Conservation (phyloP, 2,329 filamentous ascomycete species). For the Microascus cirrosus region DNA sequence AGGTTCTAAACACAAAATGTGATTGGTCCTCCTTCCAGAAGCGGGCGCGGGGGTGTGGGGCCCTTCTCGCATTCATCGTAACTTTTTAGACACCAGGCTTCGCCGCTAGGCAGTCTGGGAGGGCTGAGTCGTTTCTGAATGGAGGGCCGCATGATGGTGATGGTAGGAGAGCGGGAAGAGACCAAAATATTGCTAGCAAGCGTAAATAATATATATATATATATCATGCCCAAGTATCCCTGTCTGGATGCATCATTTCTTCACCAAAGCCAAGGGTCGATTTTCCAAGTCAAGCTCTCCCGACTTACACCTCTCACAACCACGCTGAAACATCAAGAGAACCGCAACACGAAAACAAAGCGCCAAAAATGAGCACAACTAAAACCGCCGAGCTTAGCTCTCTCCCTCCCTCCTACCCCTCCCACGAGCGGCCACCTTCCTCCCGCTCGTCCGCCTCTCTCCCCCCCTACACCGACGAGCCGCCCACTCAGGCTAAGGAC, state of each 20-base stretch:
- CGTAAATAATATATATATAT: not conserved
- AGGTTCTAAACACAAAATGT: not conserved
- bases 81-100: conserved; percentile 7
- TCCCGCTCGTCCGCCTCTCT: conserved; percentile 10
- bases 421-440: conserved; percentile 6
- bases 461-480: conserved; percentile 16
- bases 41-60: not conserved
- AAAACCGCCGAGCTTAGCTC: not conserved
- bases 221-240: not conserved
- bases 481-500: not conserved
- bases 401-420: conserved; percentile 4
- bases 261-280: too few species aligned
- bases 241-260: not conserved
- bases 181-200: not conserved
- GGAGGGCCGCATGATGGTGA: not conserved
- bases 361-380: not conserved
- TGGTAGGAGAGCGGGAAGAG: not conserved
- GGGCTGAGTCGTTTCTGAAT: not conserved
- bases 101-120: not conserved
- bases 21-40: not conserved
- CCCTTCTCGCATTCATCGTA: conserved; percentile 18
- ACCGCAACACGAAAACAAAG: not conserved
- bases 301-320: not conserved
- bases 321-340: not conserved
- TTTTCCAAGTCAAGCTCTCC: too few species aligned